A percentile compares a stretch with the other conserved stretches of the same genome.
Evolutionary conservation across 116 monocot genomes (phyloP).

Genomic region (Posidonia oceanica): DNA sequence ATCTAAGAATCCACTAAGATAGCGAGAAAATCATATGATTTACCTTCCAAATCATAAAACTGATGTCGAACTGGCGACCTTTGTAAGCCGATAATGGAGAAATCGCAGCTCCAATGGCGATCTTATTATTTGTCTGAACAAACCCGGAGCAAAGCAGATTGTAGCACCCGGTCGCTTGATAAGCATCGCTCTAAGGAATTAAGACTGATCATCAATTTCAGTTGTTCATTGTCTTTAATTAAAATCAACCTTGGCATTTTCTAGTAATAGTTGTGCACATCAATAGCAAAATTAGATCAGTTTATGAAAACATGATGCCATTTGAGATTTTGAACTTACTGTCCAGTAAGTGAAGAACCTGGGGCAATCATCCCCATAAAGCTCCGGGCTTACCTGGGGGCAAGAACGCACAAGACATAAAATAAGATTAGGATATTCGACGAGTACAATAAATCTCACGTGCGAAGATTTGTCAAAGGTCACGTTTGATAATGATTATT

Average conservation of each 20-base stretch:
- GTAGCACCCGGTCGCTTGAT: slow-evolving; percentile 93
- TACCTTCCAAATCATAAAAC: slow-evolving; percentile 90
- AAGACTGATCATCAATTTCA: not conserved
- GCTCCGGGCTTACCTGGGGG: slow-evolving; percentile 67
- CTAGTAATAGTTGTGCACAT: no score
- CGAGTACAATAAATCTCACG: not conserved
- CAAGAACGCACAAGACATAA: not conserved
- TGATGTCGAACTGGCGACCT: slow-evolving; percentile 77
- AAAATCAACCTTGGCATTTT: no score
- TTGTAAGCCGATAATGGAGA: slow-evolving; percentile 49
- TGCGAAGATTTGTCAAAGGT: not conserved
- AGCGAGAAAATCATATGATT: not conserved
- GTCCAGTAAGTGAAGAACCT: slow-evolving; percentile 99
- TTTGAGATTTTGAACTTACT: slow-evolving; percentile 19
- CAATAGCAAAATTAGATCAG: no score
- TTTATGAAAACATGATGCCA: no score
- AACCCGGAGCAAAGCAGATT: slow-evolving; percentile 91
- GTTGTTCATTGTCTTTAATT: not conserved
- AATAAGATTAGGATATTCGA: not conserved
- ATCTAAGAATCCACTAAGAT: not conserved
- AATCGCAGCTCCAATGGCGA: slow-evolving; percentile 87
- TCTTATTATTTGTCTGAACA: slow-evolving; percentile 82
- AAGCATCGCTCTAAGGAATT: slow-evolving; percentile 64
- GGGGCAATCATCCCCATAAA: slow-evolving; percentile 74
- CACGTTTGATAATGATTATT: no score